Conservation (phyloP, 164 flowering plant species). For the Stephania japonica region DNA sequence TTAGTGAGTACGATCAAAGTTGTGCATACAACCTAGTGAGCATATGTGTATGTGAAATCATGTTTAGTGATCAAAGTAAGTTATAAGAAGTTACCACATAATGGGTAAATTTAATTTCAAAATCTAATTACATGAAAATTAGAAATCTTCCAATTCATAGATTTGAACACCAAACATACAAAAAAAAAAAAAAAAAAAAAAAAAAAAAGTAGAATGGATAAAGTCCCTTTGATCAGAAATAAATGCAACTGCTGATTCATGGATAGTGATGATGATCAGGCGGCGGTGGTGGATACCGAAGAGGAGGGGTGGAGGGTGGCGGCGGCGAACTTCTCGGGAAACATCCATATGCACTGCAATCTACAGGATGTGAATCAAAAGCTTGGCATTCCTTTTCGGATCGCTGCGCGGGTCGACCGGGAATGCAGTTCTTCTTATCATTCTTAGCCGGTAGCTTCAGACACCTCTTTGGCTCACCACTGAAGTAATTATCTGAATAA, state of each 20-base stretch:
- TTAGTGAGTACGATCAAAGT: too few species aligned
- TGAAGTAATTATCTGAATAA: constrained; percentile 43
- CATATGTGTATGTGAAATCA: too few species aligned
- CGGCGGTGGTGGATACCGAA: constrained; percentile 15
- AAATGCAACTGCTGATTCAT: neutral
- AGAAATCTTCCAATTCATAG: too few species aligned
- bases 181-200: neutral
- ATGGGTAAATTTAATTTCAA: too few species aligned
- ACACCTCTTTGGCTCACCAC: constrained; percentile 32
- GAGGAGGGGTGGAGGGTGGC: constrained; percentile 22
- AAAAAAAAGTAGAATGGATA: neutral
- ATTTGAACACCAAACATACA: too few species aligned
- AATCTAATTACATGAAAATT: too few species aligned
- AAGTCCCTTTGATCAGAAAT: neutral
- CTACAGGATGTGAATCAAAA: constrained; percentile 27
- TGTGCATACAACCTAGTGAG: too few species aligned
- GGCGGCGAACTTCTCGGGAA: constrained; percentile 27
- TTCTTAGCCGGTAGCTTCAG: constrained; percentile 29
- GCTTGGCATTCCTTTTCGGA: constrained; percentile 32
- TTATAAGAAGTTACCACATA: too few species aligned
- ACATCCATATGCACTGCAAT: constrained; percentile 36
- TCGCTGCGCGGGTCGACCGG: constrained; percentile 39
- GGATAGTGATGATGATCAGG: constrained; percentile 9
- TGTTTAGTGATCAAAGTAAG: too few species aligned
- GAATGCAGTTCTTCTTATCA: constrained; percentile 43